phyloP scores from a whole-genome alignment of 2,329 filamentous ascomycete species.

The Epichloe festucae region DNA sequence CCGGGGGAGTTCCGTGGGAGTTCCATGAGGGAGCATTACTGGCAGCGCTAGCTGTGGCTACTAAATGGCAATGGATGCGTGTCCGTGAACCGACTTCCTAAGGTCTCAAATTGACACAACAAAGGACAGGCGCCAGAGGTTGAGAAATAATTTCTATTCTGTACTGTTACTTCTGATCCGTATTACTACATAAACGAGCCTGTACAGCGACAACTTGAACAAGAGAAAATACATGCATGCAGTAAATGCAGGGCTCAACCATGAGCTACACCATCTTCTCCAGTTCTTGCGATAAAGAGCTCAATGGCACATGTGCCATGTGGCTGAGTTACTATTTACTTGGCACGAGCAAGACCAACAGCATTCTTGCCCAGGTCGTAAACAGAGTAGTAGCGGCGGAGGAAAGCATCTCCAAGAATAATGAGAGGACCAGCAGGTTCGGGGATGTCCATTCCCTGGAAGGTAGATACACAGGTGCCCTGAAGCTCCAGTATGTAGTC shows the following conservation, averaged over 20 bases:
- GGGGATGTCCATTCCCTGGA: conserved; percentile 93
- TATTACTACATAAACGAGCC: neutral
- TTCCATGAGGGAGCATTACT: no score
- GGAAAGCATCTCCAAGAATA: conserved; percentile 82
- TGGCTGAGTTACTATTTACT: conserved; percentile 26
- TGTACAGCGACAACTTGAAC: neutral
- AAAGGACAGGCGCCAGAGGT: neutral
- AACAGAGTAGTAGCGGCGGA: conserved; percentile 84
- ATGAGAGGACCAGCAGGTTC: conserved; percentile 81
- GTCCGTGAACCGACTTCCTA: no score
- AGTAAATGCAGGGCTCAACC: neutral
- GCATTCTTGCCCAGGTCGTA: conserved; percentile 86
- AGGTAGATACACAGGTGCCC: conserved; percentile 91
- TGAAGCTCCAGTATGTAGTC: conserved; percentile 96
- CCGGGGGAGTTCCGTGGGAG: no score
- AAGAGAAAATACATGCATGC: neutral
- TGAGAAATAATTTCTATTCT: conserved; percentile 11
- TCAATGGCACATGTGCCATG: neutral
- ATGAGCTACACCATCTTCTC: neutral
- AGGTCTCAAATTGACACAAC: no score
- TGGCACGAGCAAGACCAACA: conserved; percentile 80
- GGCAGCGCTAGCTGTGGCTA: no score
- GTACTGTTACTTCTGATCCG: neutral
- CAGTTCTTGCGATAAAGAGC: neutral
- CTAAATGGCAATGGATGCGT: no score